These are phyloP conservation scores for Lavandula angustifolia DNA, from an alignment of 257 asterid genomes.

Conservation along the genomic window DNA sequence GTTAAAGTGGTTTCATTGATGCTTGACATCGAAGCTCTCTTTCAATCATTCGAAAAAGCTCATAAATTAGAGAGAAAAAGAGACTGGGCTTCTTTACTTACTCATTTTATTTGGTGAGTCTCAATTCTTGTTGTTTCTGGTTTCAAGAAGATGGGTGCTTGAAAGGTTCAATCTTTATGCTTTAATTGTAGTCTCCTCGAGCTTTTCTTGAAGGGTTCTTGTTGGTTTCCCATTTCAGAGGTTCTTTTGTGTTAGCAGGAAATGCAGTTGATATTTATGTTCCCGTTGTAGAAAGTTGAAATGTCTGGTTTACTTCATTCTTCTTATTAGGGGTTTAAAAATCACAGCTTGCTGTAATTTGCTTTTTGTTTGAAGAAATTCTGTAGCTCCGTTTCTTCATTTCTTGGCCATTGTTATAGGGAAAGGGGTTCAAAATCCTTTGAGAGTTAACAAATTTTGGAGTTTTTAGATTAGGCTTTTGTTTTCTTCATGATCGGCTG, in stretches of 20 bases:
- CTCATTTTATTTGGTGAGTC: slow-evolving; percentile 51
- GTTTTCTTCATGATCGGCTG: slow-evolving; percentile 10
- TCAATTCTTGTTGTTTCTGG: slow-evolving; percentile 33
- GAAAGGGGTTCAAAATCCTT: not conserved
- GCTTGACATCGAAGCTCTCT: slow-evolving; percentile 77
- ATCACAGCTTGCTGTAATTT: not conserved
- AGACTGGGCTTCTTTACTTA: slow-evolving; percentile 28
- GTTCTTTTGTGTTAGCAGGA: slow-evolving; percentile 5
- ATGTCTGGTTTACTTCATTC: slow-evolving; percentile 21
- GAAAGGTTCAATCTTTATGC: slow-evolving; percentile 42
- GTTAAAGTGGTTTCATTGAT: slow-evolving; percentile 77
- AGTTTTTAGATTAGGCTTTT: not conserved
- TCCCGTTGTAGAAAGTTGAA: not conserved
- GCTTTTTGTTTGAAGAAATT: not conserved
- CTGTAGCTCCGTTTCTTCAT: slow-evolving; percentile 8
- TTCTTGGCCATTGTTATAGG: slow-evolving; percentile 8
- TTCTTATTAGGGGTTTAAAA: slow-evolving; percentile 16
- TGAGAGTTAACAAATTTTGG: not conserved
- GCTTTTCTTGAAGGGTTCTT: slow-evolving; percentile 22
- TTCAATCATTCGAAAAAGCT: slow-evolving; percentile 57
- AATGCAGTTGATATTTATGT: slow-evolving; percentile 10
- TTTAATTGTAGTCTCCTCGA: slow-evolving; percentile 20
- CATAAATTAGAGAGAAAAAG: slow-evolving; percentile 36
- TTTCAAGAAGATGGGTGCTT: slow-evolving; percentile 36
- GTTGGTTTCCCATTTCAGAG: slow-evolving; percentile 15